phyloP scores from a whole-genome alignment of 2,329 filamentous ascomycete genomes.

The Pyrenophora seminiperda region DNA sequence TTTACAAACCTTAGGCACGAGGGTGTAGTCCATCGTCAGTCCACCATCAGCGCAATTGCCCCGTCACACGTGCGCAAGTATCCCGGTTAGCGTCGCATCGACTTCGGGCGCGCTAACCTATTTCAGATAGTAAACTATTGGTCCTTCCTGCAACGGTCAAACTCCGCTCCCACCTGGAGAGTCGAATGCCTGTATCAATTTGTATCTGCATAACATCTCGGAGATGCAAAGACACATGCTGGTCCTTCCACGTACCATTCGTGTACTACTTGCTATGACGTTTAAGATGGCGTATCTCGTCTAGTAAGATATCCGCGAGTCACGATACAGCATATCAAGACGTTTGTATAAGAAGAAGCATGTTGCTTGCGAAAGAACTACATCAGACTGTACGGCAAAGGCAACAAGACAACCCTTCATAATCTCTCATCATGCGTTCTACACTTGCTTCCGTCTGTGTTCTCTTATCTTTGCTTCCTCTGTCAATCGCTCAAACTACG shows the following conservation, averaged over 20 bases:
- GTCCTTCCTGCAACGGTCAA: slow-evolving; percentile 18
- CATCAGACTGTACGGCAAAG: slow-evolving; percentile 1
- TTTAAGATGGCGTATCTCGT: not conserved
- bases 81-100: slow-evolving; percentile 14
- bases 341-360: slow-evolving; percentile 10
- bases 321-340: not conserved
- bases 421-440: slow-evolving; percentile 20
- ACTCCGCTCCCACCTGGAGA: slow-evolving; percentile 5
- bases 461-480: slow-evolving; percentile 14
- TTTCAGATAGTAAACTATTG: slow-evolving; percentile 6
- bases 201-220: slow-evolving; percentile 3
- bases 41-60: slow-evolving; percentile 2
- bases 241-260: slow-evolving; percentile 12
- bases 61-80: slow-evolving; percentile 20
- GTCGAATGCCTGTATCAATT: slow-evolving; percentile 17
- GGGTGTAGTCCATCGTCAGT: not conserved
- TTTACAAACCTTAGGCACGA: not conserved
- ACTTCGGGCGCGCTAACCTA: slow-evolving; percentile 19
- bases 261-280: slow-evolving; percentile 16
- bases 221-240: slow-evolving; percentile 19
- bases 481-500: slow-evolving; percentile 29
- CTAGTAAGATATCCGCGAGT: slow-evolving; percentile 1
- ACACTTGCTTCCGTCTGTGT: slow-evolving; percentile 7
- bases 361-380: not conserved
- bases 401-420: not conserved